Base-by-base conservation (phyloP, 208 protist genomes). In the Wallacemonas rigidus region DNA sequence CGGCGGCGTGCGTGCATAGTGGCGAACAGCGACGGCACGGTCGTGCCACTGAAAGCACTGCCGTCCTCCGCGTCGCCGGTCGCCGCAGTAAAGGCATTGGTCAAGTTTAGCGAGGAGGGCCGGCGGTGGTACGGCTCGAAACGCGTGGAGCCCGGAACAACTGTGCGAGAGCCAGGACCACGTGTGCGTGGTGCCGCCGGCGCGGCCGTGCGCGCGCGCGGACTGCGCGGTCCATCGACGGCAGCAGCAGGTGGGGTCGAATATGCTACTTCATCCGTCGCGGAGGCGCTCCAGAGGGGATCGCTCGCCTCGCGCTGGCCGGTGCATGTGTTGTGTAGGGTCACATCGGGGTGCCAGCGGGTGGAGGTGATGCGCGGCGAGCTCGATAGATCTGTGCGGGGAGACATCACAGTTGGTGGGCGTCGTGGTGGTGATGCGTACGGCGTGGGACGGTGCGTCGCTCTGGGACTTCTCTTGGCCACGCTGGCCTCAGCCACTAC, bases 61-160 rank as follows among this genome's bases (percentile, higher is more conserved):
- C 36, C 2, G 26, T 56, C 63, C 3, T 69, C 50, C 9, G 2
- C 14, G 35, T 69, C 50, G 35, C 11, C 50, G n/a, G 44, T 26
- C 11, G 62, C 57, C 12, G 57, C 57, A 17, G 17, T 65, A 6
- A 65, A 41, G 12, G 41, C 60, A 1, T 44, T 45, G 40, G 60
- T 51, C n/a, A 65, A 3, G 40, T 1, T 45, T 9, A 65, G 11
- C 7, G 60, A 65, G 43, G 7, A 53, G 14, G 15, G 38, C 9
- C 60, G 60, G 36, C 43, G 60, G 60, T 65, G 60, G 60, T 26
- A 57, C 53, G 11, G 53, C 6, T 65, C 60, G 40, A 65, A 65
- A n/a, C 43, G 60, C 40, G 3, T 45, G 38, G 41, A 14, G 15
- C 60, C 60, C 4, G 60, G 60, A 3, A 48, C 60, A 3, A 65